These are phyloP conservation scores for Urochloa ruziziensis DNA, from an alignment of 176 grass and related monocot species.

Conservation along the genomic window DNA sequence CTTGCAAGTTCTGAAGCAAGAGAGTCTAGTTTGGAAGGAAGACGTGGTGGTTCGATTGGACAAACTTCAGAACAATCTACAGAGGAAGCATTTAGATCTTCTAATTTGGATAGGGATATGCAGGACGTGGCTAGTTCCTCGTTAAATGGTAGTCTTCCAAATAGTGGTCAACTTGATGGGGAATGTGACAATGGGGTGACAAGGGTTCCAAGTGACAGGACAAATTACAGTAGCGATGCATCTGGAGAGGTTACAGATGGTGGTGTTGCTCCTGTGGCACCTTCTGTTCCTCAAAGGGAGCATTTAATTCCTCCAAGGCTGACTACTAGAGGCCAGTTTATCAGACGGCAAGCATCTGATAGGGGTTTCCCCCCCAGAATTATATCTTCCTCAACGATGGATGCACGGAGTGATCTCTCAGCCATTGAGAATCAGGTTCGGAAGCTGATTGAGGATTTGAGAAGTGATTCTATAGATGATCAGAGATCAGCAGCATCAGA, in stretches of 20 bases:
- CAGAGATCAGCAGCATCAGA: constrained; percentile 61
- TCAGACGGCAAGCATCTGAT: constrained; percentile 55
- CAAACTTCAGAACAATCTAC: constrained; percentile 43
- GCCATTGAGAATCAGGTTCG: constrained; percentile 72
- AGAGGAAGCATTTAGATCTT: constrained; percentile 46
- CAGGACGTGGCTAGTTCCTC: constrained; percentile 35
- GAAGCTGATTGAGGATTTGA: constrained; percentile 68
- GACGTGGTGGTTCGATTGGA: constrained; percentile 35
- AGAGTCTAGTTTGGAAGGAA: constrained; percentile 50
- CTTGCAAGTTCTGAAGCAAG: constrained; percentile 49
- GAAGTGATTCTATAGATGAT: constrained; percentile 61
- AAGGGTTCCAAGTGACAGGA: constrained; percentile 51
- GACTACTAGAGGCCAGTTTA: constrained; percentile 40
- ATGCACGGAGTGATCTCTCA: constrained; percentile 68
- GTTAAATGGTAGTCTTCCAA: constrained; percentile 43
- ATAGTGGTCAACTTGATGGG: constrained; percentile 43
- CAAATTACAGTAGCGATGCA: constrained; percentile 60
- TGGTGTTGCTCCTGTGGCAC: constrained; percentile 27
- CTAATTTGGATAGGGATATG: constrained; percentile 34
- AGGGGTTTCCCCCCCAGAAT: constrained; percentile 68
- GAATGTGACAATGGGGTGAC: constrained; percentile 44
- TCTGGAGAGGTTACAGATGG: constrained; percentile 61
- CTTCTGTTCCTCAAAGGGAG: constrained; percentile 55
- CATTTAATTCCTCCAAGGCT: constrained; percentile 44
- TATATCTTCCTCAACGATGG: constrained; percentile 53